A percentile compares a stretch with the other conserved stretches of the same genome.
These are phyloP conservation scores for Calocera cornea DNA, from an alignment of 768 basidiomycete genomes.

Conservation along the genomic window DNA sequence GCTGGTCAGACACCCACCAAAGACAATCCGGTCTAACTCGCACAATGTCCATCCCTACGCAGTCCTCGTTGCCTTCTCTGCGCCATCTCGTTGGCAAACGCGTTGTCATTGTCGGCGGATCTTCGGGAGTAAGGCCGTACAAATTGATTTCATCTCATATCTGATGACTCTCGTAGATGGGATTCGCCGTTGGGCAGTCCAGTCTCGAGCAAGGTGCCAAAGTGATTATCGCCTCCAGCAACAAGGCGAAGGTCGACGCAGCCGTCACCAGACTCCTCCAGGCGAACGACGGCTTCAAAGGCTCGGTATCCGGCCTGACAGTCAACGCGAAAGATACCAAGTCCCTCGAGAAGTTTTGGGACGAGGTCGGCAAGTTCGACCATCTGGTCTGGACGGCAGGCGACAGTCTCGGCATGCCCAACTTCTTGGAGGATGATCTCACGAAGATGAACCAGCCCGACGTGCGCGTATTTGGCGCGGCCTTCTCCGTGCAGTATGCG, in stretches of 20 bases:
- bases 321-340: neutral
- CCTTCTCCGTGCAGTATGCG: neutral
- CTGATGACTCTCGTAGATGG: neutral
- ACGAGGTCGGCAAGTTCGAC: neutral
- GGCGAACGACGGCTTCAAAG: neutral
- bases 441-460: neutral
- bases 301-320: neutral
- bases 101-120: neutral
- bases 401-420: neutral
- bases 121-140: neutral
- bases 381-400: neutral
- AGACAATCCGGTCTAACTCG: too few relatives aligned
- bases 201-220: conserved; percentile 4
- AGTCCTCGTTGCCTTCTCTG: neutral
- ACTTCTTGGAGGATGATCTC: neutral
- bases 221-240: neutral
- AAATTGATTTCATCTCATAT: neutral
- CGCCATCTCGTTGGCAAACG: neutral
- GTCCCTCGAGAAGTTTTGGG: neutral
- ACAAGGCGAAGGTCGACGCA: neutral
- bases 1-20: too few relatives aligned
- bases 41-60: neutral
- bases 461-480: neutral
- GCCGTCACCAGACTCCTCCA: neutral
- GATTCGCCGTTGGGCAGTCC: conserved; percentile 10